Evolutionary conservation across 495 filamentous ascomycete genomes (phyloP).

Genomic region (Neurospora sp.): DNA sequence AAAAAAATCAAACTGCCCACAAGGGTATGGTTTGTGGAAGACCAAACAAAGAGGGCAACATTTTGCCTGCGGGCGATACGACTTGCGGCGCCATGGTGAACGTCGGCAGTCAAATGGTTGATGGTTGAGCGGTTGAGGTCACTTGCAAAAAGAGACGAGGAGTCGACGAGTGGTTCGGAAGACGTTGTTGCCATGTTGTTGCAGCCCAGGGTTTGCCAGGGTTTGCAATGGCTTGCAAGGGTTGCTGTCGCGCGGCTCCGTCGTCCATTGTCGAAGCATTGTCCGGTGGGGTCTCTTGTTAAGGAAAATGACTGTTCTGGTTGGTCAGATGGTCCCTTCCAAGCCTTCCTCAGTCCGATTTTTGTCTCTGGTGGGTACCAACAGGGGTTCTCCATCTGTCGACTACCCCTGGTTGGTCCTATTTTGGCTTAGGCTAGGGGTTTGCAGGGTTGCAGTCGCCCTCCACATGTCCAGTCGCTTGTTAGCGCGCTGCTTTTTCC

Average conservation of each 20-base stretch:
- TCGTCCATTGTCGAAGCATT: background rate
- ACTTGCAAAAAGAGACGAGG: background rate
- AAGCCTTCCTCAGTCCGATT: too few relatives aligned
- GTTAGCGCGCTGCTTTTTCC: background rate
- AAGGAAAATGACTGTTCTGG: background rate
- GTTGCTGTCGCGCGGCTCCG: background rate
- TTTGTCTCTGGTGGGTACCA: background rate
- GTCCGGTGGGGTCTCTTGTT: background rate
- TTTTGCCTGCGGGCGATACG: background rate
- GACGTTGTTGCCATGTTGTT: background rate
- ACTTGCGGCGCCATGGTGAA: background rate
- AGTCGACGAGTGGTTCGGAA: background rate
- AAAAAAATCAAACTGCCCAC: background rate
- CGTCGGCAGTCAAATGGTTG: background rate
- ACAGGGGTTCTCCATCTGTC: background rate
- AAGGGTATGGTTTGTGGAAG: background rate
- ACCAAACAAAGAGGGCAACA: background rate
- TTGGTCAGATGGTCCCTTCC: background rate
- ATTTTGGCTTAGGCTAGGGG: background rate
- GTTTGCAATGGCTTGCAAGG: background rate
- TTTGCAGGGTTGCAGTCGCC: background rate
- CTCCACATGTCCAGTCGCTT: background rate
- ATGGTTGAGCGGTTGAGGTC: background rate
- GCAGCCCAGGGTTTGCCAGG: background rate
- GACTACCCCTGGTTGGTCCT: background rate